A percentile compares a stretch with the other conserved stretches of the same genome.
phyloP scores from a whole-genome alignment of 129 eudicot species.

The Gnaphalium uliginosum region DNA sequence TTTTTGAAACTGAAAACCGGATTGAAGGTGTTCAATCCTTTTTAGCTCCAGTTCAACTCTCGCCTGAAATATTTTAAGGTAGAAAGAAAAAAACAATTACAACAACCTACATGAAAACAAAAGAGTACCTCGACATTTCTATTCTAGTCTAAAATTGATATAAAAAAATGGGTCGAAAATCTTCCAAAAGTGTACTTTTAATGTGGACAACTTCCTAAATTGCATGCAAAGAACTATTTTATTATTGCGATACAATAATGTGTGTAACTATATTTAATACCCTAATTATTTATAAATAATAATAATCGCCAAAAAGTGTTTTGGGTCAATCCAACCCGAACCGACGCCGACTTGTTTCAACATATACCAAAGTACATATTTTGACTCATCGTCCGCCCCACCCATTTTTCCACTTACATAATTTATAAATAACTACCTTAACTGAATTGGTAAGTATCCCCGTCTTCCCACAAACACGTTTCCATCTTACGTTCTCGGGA shows the following conservation, averaged over 20 bases:
- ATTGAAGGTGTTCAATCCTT: constrained; percentile 45
- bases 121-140: not conserved
- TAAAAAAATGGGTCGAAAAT: no score
- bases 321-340: not conserved
- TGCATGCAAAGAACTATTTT: no score
- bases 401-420: not conserved
- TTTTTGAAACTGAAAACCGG: constrained; percentile 37
- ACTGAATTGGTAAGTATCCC: constrained; percentile 63
- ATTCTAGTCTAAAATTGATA: not conserved
- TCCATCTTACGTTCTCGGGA: constrained; percentile 50
- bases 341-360: not conserved
- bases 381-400: not conserved
- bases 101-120: not conserved
- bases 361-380: not conserved
- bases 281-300: not conserved
- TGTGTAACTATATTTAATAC: not conserved
- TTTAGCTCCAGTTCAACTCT: constrained; percentile 56
- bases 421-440: constrained; percentile 42
- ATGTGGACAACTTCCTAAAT: no score
- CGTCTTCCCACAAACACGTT: constrained; percentile 58
- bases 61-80: constrained; percentile 35
- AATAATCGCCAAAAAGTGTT: constrained; percentile 6
- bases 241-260: not conserved
- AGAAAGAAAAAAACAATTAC: not conserved
- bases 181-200: no score